Conservation (phyloP, 2,329 filamentous ascomycete genomes). For the Epicoccum sorghinum region DNA sequence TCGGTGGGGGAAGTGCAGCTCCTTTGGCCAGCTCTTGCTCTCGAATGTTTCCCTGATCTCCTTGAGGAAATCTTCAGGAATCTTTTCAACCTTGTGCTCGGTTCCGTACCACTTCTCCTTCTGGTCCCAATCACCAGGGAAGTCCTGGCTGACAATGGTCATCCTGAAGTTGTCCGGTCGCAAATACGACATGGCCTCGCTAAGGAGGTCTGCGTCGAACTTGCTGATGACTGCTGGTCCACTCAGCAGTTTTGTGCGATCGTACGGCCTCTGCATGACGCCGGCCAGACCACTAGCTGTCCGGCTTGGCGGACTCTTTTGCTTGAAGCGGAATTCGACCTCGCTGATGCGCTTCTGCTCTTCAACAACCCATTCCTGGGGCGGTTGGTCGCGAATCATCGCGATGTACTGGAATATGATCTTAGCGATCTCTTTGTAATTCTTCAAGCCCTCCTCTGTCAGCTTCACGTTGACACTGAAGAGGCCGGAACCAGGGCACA, state of each 20-base stretch:
- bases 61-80: slow-evolving; percentile 75
- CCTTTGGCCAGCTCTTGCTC: slow-evolving; percentile 66
- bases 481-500: slow-evolving; percentile 81
- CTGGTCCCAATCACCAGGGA: slow-evolving; percentile 81
- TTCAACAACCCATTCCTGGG: slow-evolving; percentile 91
- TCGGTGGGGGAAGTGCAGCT: slow-evolving; percentile 84
- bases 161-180: slow-evolving; percentile 89
- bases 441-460: slow-evolving; percentile 82
- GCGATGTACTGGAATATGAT: slow-evolving; percentile 90
- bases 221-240: slow-evolving; percentile 76
- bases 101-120: slow-evolving; percentile 99
- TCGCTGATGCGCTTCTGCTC: slow-evolving; percentile 91
- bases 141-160: slow-evolving; percentile 80
- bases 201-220: slow-evolving; percentile 80
- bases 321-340: slow-evolving; percentile 92
- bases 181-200: slow-evolving; percentile 73
- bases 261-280: slow-evolving; percentile 89
- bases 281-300: slow-evolving; percentile 86
- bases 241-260: slow-evolving; percentile 86
- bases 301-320: slow-evolving; percentile 86
- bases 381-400: slow-evolving; percentile 78
- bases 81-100: slow-evolving; percentile 83
- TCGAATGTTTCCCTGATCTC: slow-evolving; percentile 71
- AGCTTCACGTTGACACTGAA: slow-evolving; percentile 81
- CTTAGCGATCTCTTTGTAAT: slow-evolving; percentile 83